A percentile compares a stretch with the other conserved stretches of the same genome.
phyloP scores from a whole-genome alignment of 805 yeast species.

The Naumovozyma dairenensis region DNA sequence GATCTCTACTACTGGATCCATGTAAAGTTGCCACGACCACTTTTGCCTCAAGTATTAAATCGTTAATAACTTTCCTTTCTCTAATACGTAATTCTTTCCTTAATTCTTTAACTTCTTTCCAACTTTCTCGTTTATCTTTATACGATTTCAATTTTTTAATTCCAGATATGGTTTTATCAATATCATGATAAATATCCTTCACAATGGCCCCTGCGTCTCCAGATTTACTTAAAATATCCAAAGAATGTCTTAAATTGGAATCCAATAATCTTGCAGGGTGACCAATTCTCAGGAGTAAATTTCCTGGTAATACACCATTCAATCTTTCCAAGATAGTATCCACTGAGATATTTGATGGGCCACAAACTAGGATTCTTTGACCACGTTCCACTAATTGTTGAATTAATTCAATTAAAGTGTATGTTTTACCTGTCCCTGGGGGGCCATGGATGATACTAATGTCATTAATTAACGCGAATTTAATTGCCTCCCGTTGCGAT shows the following conservation, averaged over 20 bases:
- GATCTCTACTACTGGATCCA: conserved; percentile 70
- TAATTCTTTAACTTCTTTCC: conserved; percentile 56
- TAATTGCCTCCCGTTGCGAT: conserved; percentile 67
- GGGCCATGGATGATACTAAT: conserved; percentile 63
- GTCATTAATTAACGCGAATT: conserved; percentile 52
- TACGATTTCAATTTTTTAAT: conserved; percentile 54
- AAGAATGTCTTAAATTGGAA: conserved; percentile 54
- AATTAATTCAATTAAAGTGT: conserved; percentile 72
- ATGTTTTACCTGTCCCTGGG: conserved; percentile 77
- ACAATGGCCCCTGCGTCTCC: conserved; percentile 52
- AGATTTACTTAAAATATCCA: conserved; percentile 58
- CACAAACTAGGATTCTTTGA: conserved; percentile 71
- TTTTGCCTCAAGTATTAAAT: conserved; percentile 47
- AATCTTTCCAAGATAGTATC: conserved; percentile 84
- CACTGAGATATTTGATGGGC: conserved; percentile 87
- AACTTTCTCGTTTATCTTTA: conserved; percentile 54
- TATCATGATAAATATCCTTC: conserved; percentile 61
- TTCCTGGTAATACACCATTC: conserved; percentile 33
- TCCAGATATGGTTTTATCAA: conserved; percentile 46
- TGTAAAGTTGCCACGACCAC: conserved; percentile 81
- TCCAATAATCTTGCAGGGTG: conserved; percentile 83
- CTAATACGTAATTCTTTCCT: conserved; percentile 60
- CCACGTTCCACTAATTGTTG: conserved; percentile 53
- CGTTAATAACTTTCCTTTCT: conserved; percentile 52
- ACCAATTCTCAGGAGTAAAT: conserved; percentile 68